Base-by-base conservation (phyloP, 257 asterid genomes). In the Salvia splendens region DNA sequence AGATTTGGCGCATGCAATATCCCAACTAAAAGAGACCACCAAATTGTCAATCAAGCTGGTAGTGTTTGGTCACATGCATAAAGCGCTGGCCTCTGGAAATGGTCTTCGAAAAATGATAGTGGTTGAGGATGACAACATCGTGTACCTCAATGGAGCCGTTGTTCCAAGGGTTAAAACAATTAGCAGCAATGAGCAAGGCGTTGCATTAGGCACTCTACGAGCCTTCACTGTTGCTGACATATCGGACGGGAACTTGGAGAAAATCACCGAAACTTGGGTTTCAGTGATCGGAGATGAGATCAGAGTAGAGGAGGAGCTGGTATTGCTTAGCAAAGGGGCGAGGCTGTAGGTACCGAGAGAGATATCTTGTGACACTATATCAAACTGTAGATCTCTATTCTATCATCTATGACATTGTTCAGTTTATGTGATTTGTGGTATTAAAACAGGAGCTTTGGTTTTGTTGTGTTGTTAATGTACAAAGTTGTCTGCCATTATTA, bases 61-160 rank as follows among this genome's bases (percentile, higher is more conserved):
- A n/a, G 96, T 88, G 77, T 92, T 89, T 71, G 98, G 98, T 50
- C 98, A 92, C 91, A 90, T 90, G 97, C 96, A 92, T 64, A 90
- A 92, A 72, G 75, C 66, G 62, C 86, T 92, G 64, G 90, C 89
- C 47, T 62, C 59, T 81, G 87, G 96, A 68, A 77, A 72, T 28
- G 97, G 87, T 69, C 73, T 71, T 71, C 89, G 96, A 33, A 87
- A 87, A 77, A 92, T 92, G 98, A 57, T 92, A 50, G 96, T 83
- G 64, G 81, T 82, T 41, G 94, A 88, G 57, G 87, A 83, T 32
- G 91, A 87, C 75, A 75, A 71, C 59, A 83, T 69, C 48, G 72
- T 85, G 64, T 87, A 87, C 74, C 85, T 92, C 66, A 92, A 90
- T 5, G 97, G 98, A 36, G 98, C 96, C 7, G 71, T 89, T 57